phyloP scores from a whole-genome alignment of 2,329 filamentous ascomycete species.

The Alternaria arborescens region DNA sequence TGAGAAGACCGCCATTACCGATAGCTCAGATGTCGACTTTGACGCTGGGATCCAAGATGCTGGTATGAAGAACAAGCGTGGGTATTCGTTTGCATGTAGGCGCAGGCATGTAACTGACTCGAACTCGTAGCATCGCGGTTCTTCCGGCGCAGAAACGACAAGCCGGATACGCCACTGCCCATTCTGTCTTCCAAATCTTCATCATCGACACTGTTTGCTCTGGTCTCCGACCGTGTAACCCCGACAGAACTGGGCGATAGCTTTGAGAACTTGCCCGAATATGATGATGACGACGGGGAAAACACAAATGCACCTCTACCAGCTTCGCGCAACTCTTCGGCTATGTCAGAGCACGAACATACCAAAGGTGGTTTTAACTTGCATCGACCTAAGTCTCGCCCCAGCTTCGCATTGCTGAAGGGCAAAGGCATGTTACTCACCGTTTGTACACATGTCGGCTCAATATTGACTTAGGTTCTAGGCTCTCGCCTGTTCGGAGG shows the following conservation, averaged over 20 bases:
- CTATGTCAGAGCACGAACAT: background rate
- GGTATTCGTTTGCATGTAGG: background rate
- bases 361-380: background rate
- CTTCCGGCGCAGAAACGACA: constrained; percentile 17
- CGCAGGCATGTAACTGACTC: constrained; percentile 1
- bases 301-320: constrained; percentile 2
- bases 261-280: background rate
- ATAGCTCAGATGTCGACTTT: constrained; percentile 12
- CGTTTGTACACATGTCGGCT: background rate
- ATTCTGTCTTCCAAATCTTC: constrained; percentile 3
- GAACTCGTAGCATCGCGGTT: constrained; percentile 23
- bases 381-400: constrained; percentile 10
- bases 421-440: background rate
- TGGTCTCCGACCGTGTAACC: background rate
- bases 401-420: constrained; percentile 1
- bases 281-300: background rate
- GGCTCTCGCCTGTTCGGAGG: constrained; percentile 29
- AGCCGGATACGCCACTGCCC: constrained; percentile 12
- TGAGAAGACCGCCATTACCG: constrained; percentile 22
- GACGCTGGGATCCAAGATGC: constrained; percentile 26
- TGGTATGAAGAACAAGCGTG: constrained; percentile 27
- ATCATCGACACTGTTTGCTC: constrained; percentile 4
- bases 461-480: constrained; percentile 1
- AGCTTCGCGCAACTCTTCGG: background rate
- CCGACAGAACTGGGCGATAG: background rate